Percentiles rank a stretch among this genome's conserved stretches.
phyloP scores from a whole-genome alignment of 2,329 filamentous ascomycete species.

The Mariannaea sp. region DNA sequence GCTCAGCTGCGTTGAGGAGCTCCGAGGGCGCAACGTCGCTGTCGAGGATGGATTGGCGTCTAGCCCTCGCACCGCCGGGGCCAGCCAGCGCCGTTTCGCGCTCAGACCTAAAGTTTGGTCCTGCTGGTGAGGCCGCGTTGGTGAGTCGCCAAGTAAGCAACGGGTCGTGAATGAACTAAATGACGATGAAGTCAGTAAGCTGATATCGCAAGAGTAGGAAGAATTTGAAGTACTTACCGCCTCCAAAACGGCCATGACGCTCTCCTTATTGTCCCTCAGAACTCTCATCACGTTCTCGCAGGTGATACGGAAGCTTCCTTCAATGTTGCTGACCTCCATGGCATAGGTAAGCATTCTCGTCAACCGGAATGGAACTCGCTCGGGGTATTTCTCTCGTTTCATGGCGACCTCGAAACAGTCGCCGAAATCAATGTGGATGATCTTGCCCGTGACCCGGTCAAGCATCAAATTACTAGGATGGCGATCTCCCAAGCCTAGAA shows the following conservation, averaged over 20 bases:
- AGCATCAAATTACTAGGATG: constrained; percentile 99
- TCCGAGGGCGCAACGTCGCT: constrained; percentile 63
- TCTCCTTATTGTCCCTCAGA: constrained; percentile 95
- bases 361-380: constrained; percentile 94
- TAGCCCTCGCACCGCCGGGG: constrained; percentile 55
- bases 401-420: constrained; percentile 99
- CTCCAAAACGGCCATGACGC: constrained; percentile 96
- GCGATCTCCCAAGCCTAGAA: constrained; percentile 92
- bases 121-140: constrained; percentile 64
- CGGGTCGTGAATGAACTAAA: constrained; percentile 97
- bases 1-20: constrained; percentile 53
- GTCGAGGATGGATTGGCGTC: constrained; percentile 73
- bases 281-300: constrained; percentile 99
- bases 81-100: constrained; percentile 59
- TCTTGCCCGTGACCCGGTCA: constrained; percentile 92
- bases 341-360: constrained; percentile 99
- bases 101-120: constrained; percentile 69
- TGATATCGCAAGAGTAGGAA: too few species aligned
- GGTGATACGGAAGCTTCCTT: constrained; percentile 96
- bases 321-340: constrained; percentile 99
- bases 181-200: constrained; percentile 10
- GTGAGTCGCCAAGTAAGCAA: constrained; percentile 94
- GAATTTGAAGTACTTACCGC: constrained; percentile 68
- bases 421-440: constrained; percentile 98
- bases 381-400: constrained; percentile 99